Conservation (phyloP, 805 yeast species). For the Metschnikowia orientalis region DNA sequence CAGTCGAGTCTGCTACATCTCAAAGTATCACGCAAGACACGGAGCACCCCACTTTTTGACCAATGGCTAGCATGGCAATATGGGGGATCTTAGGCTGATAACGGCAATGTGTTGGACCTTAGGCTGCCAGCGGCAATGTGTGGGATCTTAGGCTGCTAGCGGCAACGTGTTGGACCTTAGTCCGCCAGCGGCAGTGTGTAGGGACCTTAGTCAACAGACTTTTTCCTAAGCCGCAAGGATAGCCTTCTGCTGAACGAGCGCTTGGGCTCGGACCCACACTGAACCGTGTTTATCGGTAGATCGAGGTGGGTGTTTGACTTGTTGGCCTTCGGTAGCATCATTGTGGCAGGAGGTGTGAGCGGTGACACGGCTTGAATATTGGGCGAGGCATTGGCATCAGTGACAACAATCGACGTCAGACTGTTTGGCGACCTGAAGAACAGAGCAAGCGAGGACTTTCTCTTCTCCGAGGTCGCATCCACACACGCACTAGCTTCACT, state of each 20-base stretch:
- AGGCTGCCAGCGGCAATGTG: too few species aligned
- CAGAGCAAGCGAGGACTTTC: too few species aligned
- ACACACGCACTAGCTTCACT: too few species aligned
- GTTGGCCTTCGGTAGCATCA: slow-evolving; percentile 1
- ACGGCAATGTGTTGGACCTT: too few species aligned
- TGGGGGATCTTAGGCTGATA: too few species aligned
- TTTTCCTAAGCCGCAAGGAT: slow-evolving; percentile 7
- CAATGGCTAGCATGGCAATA: too few species aligned
- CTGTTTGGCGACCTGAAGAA: too few species aligned
- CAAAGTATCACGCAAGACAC: too few species aligned
- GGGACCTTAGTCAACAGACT: background rate
- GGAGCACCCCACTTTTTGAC: too few species aligned
- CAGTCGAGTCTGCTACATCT: too few species aligned
- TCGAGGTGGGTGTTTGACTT: background rate
- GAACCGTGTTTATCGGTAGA: background rate
- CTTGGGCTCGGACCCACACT: background rate
- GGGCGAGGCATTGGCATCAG: background rate
- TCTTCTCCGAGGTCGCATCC: too few species aligned
- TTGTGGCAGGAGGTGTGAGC: slow-evolving; percentile 5
- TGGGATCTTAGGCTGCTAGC: too few species aligned
- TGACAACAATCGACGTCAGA: background rate
- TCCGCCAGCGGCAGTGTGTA: background rate
- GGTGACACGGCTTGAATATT: slow-evolving; percentile 3
- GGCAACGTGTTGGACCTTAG: background rate
- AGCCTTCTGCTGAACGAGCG: slow-evolving; percentile 9